Conservation (phyloP, 805 yeast species). For the Myxozyma melibiosi region DNA sequence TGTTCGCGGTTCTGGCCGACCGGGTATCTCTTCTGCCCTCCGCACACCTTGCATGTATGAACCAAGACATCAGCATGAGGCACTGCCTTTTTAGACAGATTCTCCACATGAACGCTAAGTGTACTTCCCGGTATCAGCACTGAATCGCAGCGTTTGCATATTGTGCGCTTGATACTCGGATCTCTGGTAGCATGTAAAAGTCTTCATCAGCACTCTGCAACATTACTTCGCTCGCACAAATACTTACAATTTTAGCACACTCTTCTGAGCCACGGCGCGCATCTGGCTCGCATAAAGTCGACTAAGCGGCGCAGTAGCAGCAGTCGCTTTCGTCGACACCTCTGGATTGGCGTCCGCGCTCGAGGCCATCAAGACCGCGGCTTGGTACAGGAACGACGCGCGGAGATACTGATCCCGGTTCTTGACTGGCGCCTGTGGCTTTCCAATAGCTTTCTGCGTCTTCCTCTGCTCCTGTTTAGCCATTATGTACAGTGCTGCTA, state of each 20-base stretch:
- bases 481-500: background rate
- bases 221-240: background rate
- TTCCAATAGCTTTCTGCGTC: conserved; percentile 2
- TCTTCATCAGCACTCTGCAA: background rate
- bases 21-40: conserved; percentile 31
- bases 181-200: conserved; percentile 14
- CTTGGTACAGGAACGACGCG: conserved; percentile 34
- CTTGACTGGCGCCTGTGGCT: conserved; percentile 7
- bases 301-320: conserved; percentile 15
- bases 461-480: no score
- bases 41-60: conserved; percentile 27
- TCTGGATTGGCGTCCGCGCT: background rate
- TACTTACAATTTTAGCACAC: conserved; percentile 34
- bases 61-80: conserved; percentile 50
- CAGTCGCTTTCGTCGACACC: background rate
- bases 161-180: conserved; percentile 54
- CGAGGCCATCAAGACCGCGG: conserved; percentile 27
- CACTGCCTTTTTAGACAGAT: conserved; percentile 44
- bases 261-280: conserved; percentile 32
- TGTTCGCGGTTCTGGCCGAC: conserved; percentile 26
- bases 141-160: conserved; percentile 67
- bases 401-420: conserved; percentile 34
- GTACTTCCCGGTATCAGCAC: conserved; percentile 53
- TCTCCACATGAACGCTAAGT: conserved; percentile 44
- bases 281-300: conserved; percentile 27